Conservation (phyloP, 228 moss, liverwort and hornwort species). For the Sphagnum magellanicum region DNA sequence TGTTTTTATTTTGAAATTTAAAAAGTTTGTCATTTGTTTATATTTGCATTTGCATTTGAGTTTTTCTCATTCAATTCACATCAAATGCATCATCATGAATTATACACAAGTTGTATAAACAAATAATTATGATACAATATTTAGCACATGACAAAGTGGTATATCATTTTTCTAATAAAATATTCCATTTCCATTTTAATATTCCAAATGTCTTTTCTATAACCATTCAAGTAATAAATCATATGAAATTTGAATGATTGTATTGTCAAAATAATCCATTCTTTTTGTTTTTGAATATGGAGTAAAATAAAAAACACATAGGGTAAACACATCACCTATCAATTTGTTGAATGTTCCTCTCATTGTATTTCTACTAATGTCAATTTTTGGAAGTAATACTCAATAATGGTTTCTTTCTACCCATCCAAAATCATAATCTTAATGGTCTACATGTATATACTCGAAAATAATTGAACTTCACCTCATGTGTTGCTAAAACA, state of each 20-base stretch:
- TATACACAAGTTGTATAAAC: constrained; percentile 17
- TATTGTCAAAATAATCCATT: background rate
- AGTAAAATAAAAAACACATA: background rate
- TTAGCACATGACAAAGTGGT: background rate
- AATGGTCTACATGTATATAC: background rate
- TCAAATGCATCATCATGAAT: constrained; percentile 8
- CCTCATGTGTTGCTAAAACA: background rate
- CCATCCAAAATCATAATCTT: constrained; percentile 14
- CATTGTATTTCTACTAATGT: background rate
- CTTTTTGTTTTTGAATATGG: background rate
- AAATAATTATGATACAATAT: constrained; percentile 8
- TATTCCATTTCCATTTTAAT: constrained; percentile 2
- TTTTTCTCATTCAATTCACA: background rate
- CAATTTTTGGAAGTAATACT: background rate
- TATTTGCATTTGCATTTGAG: background rate
- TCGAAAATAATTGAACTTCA: background rate
- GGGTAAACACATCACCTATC: background rate
- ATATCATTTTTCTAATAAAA: constrained; percentile 7
- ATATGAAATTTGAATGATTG: background rate
- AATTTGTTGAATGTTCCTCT: background rate
- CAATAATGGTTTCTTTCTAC: constrained; percentile 1
- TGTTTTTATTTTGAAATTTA: background rate
- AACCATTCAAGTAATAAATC: background rate
- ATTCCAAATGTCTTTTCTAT: constrained; percentile 17
- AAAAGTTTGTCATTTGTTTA: background rate